phyloP scores from a whole-genome alignment of 2,329 filamentous ascomycete genomes.

The Colletotrichum filicis region DNA sequence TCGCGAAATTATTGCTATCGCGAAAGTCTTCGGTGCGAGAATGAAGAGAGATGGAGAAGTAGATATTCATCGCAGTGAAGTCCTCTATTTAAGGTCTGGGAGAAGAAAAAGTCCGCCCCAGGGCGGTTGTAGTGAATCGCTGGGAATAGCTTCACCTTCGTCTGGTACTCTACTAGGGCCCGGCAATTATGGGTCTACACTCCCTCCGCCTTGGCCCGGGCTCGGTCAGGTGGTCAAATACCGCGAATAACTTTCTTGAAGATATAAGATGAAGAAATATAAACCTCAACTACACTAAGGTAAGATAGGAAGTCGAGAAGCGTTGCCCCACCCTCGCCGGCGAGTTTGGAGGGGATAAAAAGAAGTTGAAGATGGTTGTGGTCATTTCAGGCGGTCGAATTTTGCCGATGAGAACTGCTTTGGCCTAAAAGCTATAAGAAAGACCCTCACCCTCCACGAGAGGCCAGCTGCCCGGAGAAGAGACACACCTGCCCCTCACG shows the following conservation, averaged over 20 bases:
- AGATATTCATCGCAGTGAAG: background rate
- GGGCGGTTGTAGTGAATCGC: background rate
- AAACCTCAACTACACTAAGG: background rate
- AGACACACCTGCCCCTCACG: too few relatives aligned
- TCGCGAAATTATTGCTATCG: too few relatives aligned
- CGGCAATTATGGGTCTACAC: background rate
- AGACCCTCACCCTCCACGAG: too few relatives aligned
- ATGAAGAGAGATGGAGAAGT: too few relatives aligned
- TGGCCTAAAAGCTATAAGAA: too few relatives aligned
- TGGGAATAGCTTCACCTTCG: background rate
- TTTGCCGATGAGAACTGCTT: too few relatives aligned
- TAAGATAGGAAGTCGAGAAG: too few relatives aligned
- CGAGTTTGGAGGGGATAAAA: too few relatives aligned
- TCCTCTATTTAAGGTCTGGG: background rate
- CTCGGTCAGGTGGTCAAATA: background rate
- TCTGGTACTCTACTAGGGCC: background rate
- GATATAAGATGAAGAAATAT: background rate
- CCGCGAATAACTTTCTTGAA: rapidly evolving
- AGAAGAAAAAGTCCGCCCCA: background rate
- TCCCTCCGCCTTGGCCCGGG: background rate
- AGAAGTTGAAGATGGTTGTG: too few relatives aligned
- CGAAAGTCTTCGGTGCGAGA: too few relatives aligned
- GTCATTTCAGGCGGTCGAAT: too few relatives aligned
- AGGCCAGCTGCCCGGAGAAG: too few relatives aligned
- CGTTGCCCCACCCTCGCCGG: background rate